Base-by-base conservation (phyloP, 148 eudicot genomes). In the Polygonum maritimum region DNA sequence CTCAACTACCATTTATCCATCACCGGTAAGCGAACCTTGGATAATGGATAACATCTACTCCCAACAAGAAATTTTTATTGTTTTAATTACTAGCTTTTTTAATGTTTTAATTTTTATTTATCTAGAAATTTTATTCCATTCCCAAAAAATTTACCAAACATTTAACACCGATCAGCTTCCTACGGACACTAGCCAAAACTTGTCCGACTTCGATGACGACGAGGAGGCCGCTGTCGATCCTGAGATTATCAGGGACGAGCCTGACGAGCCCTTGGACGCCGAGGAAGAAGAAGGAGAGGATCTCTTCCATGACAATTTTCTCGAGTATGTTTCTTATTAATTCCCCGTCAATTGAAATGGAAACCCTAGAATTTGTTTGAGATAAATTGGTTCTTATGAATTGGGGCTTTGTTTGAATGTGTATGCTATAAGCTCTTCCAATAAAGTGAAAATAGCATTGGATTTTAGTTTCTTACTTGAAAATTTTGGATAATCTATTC, bases 251-350 rank as follows among this genome's bases (percentile, higher is more conserved):
- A 73, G 79, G 15, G 96, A 93, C 39, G 98, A 93, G 38, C 82
- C 83, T 7, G 90, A 81, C 2, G 89, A 87, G 2, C 78, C 21
- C 13, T 85, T 75, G 2, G 87, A 81, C 15, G 86, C 84, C 0
- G 98, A 86, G 4, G 98, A 94, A 40, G 89, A 83, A 41, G 93
- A 86, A 16, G 98, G 98, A 12, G 98, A 94, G 81, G 98, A 90
- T 81, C 94, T 94, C 31, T 92, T 83, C 85, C 83, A 87, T 74
- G 97, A 94, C 49, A 87, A 90, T 52, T 92, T 81, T 72, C 81
- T 92, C 81, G 88, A 94, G 98, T 93, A 49, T 63, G 88, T 78
- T 41, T 40, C n/a, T 45, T 39, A 5, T 73, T 15, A 48, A 15
- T 5, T 63, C 67, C 4, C 41, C 1, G 54, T 38, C 31, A 2